These are phyloP conservation scores for Corymbia citriodora DNA, from an alignment of 441 rosid genomes.

Conservation along the genomic window DNA sequence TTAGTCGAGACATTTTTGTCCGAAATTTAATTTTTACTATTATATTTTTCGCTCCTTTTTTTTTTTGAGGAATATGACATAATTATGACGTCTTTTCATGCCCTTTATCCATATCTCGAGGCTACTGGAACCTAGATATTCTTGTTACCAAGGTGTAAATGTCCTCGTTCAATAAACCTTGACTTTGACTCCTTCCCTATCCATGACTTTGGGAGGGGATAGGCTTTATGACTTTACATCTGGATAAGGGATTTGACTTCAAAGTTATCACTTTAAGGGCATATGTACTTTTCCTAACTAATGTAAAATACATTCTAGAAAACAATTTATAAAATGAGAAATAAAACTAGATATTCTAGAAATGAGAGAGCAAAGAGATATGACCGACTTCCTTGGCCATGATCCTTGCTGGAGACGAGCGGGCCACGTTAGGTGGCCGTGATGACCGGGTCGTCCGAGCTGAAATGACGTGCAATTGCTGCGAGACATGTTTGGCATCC, in stretches of 20 bases:
- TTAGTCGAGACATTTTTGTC: not conserved
- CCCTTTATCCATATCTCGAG: not conserved
- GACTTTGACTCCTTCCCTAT: not conserved
- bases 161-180: not conserved
- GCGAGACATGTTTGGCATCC: not conserved
- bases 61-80: not conserved
- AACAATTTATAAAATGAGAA: not conserved
- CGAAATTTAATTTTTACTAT: not conserved
- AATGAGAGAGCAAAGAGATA: not conserved
- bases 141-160: not conserved
- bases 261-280: not conserved
- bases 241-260: not conserved
- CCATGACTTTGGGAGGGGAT: not conserved
- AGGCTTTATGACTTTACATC: not conserved
- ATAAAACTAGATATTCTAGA: not conserved
- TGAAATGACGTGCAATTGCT: no score
- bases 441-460: not conserved
- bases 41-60: not conserved
- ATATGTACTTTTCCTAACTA: not conserved
- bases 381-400: not conserved
- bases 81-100: not conserved
- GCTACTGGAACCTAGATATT: not conserved
- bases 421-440: fast-evolving
- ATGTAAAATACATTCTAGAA: not conserved
- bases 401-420: fast-evolving